These are phyloP conservation scores for Talaromyces adpressus DNA, from an alignment of 495 filamentous ascomycete genomes.

Conservation along the genomic window DNA sequence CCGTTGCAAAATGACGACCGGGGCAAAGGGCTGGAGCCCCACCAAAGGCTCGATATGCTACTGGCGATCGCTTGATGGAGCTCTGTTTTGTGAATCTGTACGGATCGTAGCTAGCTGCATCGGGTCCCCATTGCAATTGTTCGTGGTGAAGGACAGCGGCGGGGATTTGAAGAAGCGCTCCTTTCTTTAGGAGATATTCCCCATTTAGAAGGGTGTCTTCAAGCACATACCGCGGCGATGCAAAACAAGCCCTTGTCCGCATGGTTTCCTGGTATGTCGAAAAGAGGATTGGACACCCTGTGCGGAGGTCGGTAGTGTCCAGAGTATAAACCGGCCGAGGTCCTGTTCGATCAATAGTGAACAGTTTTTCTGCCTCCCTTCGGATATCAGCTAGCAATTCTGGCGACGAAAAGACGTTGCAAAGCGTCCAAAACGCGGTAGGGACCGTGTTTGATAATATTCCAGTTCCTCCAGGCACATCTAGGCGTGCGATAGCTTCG, in stretches of 20 bases:
- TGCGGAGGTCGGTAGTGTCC: constrained; percentile 19
- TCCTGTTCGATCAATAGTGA: constrained; percentile 1
- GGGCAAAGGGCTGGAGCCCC: constrained; percentile 25
- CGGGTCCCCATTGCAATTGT: constrained; percentile 9
- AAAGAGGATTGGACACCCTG: constrained; percentile 18
- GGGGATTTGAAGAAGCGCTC: constrained; percentile 13
- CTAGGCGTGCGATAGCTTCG: constrained; percentile 27
- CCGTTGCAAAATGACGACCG: constrained; percentile 27
- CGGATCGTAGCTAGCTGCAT: constrained; percentile 12
- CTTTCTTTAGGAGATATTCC: constrained; percentile 12
- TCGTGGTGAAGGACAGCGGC: constrained; percentile 13
- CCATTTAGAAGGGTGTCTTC: constrained; percentile 14
- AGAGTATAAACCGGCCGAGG: constrained; percentile 8
- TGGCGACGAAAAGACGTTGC: constrained; percentile 19
- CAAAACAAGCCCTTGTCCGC: constrained; percentile 9
- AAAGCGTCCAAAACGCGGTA: constrained; percentile 27
- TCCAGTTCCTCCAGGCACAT: constrained; percentile 23
- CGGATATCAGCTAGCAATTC: constrained; percentile 20
- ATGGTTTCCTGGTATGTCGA: constrained; percentile 19
- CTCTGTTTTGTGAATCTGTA: constrained; percentile 9
- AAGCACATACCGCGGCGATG: constrained; percentile 12
- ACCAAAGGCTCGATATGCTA: constrained; percentile 21
- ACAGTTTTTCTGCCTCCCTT: constrained; percentile 14
- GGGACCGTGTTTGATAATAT: constrained; percentile 30
- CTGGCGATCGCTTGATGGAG: neutral